Conservation (phyloP, 2,329 filamentous ascomycete species). For the Colletotrichum paranaense region DNA sequence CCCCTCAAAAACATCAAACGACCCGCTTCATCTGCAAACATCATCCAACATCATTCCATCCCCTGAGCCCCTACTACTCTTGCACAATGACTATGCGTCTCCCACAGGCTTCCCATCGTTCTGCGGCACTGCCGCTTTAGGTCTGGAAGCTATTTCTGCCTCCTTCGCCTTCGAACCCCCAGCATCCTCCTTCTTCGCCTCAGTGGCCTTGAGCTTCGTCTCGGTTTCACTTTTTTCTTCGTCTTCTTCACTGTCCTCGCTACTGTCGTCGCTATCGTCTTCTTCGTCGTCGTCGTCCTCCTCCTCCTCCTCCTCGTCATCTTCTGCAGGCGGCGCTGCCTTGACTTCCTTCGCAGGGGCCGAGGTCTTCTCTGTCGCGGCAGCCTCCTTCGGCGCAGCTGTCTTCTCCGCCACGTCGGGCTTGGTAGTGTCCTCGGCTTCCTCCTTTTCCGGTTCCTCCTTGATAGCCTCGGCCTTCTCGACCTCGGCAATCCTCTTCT, state of each 20-base stretch:
- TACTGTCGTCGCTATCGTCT: slow-evolving; percentile 43
- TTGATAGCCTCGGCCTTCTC: slow-evolving; percentile 41
- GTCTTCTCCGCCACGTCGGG: slow-evolving; percentile 24
- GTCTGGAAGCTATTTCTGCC: neutral
- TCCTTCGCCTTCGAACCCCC: slow-evolving; percentile 2
- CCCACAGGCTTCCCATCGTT: neutral
- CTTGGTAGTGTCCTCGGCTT: slow-evolving; percentile 40
- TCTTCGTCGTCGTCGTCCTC: slow-evolving; percentile 41
- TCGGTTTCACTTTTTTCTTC: slow-evolving; percentile 36
- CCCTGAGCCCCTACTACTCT: neutral
- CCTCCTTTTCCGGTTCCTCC: slow-evolving; percentile 47
- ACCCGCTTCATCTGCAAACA: neutral
- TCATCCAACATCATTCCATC: neutral
- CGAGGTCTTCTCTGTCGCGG: slow-evolving; percentile 41
- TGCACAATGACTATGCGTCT: neutral
- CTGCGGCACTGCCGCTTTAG: neutral
- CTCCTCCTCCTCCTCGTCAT: slow-evolving; percentile 40
- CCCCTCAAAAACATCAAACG: neutral
- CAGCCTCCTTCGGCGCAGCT: slow-evolving; percentile 38
- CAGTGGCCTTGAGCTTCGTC: slow-evolving; percentile 35
- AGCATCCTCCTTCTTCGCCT: slow-evolving; percentile 17
- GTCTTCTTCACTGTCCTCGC: slow-evolving; percentile 42
- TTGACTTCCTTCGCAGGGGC: slow-evolving; percentile 13
- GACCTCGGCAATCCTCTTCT: slow-evolving; percentile 41
- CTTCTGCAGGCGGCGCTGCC: slow-evolving; percentile 38